phyloP scores from a whole-genome alignment of 768 basidiomycete genomes.

The Leucocoprinus birnbaumii region DNA sequence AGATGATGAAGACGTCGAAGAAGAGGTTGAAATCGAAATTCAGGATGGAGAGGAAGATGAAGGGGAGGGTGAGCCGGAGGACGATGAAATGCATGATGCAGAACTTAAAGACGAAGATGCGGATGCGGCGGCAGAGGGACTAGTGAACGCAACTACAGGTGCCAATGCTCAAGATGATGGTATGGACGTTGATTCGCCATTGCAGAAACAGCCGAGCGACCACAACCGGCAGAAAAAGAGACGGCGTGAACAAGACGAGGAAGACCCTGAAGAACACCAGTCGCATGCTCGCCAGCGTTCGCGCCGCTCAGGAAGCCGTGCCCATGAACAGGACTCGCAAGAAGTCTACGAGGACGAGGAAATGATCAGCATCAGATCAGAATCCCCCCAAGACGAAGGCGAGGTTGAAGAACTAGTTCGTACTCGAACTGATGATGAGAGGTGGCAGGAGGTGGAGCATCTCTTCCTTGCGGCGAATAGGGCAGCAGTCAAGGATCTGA shows the following conservation, averaged over 20 bases:
- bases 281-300: no score
- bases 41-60: constrained; percentile 2
- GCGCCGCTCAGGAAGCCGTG: no score
- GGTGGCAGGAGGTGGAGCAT: constrained; percentile 10
- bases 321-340: no score
- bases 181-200: constrained; percentile 1
- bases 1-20: background rate
- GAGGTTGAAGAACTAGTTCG: background rate
- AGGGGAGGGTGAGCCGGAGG: background rate
- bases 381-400: background rate
- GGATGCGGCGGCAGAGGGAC: background rate
- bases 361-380: background rate
- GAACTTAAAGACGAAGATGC: background rate
- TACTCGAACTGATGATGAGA: background rate
- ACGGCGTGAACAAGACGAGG: background rate
- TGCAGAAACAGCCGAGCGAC: background rate
- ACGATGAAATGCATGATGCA: background rate
- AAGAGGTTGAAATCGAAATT: constrained; percentile 8
- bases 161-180: background rate
- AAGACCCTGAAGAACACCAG: background rate
- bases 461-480: constrained; percentile 10
- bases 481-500: constrained; percentile 19
- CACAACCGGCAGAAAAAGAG: background rate
- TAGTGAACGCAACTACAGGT: background rate
- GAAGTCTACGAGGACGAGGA: background rate